These are phyloP conservation scores for Cryoendolithus antarcticus DNA, from an alignment of 2,329 filamentous ascomycete species.

Conservation along the genomic window DNA sequence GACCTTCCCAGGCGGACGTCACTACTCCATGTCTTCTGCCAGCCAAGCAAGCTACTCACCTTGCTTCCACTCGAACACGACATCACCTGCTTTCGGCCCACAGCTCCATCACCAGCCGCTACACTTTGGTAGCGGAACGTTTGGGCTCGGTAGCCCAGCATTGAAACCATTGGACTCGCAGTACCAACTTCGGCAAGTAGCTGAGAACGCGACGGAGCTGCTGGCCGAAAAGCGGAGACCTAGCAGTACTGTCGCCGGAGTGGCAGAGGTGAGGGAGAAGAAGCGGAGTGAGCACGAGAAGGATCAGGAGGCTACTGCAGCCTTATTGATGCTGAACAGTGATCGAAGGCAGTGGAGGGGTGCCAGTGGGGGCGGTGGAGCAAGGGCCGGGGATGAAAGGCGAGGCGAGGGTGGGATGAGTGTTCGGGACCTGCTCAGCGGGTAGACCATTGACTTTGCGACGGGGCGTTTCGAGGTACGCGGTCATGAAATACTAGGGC, in stretches of 20 bases:
- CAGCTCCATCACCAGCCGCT: constrained; percentile 17
- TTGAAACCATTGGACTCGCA: constrained; percentile 43
- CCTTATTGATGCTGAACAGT: constrained; percentile 74
- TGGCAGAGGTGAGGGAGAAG: constrained; percentile 5
- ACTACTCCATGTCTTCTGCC: constrained; percentile 28
- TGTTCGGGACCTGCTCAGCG: constrained; percentile 33
- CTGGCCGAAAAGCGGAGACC: constrained; percentile 14
- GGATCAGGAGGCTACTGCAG: constrained; percentile 68
- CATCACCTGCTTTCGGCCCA: constrained; percentile 48
- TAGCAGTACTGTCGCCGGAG: not conserved
- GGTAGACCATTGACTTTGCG: constrained; percentile 7
- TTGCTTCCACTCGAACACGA: constrained; percentile 34
- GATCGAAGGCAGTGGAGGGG: constrained; percentile 47
- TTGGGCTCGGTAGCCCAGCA: constrained; percentile 28
- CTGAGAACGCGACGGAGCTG: constrained; percentile 14
- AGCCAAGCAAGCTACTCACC: constrained; percentile 22
- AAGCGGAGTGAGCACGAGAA: constrained; percentile 23
- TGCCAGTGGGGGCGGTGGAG: constrained; percentile 1
- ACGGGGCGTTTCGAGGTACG: too few relatives aligned
- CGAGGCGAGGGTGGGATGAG: constrained; percentile 26
- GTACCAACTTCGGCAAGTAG: constrained; percentile 15
- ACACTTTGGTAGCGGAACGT: constrained; percentile 7
- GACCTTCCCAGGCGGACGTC: constrained; percentile 15
- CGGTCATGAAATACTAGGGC: too few relatives aligned
- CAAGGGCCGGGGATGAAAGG: constrained; percentile 8